A percentile compares a stretch with the other conserved stretches of the same genome.
Evolutionary conservation across 495 filamentous ascomycete genomes (phyloP).

Genomic region (Pseudevernia furfuracea): DNA sequence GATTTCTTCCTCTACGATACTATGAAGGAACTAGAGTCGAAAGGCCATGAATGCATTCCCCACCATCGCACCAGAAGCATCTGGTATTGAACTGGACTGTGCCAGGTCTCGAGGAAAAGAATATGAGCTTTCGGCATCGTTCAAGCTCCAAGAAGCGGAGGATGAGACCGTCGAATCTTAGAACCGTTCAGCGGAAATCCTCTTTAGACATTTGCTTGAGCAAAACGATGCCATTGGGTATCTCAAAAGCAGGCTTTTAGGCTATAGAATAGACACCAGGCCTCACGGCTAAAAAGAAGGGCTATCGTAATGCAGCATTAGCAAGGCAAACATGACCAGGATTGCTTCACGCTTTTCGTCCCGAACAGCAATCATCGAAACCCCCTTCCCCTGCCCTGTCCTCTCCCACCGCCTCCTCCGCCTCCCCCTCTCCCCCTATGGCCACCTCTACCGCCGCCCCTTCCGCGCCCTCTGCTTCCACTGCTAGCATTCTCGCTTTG

Average conservation of each 20-base stretch:
- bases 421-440: constrained; percentile 29
- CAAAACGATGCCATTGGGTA: neutral
- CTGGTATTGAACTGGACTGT: constrained; percentile 62
- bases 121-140: neutral
- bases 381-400: constrained; percentile 17
- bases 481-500: constrained; percentile 30
- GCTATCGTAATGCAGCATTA: neutral
- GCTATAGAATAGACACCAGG: neutral
- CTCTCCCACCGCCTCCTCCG: constrained; percentile 32
- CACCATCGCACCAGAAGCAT: constrained; percentile 92
- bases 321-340: neutral
- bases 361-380: neutral
- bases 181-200: neutral
- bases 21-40: constrained; percentile 69
- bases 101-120: neutral
- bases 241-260: neutral
- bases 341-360: neutral
- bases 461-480: constrained; percentile 27
- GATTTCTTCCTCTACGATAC: constrained; percentile 96
- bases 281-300: neutral
- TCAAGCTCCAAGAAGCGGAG: neutral
- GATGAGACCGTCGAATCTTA: neutral
- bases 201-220: neutral
- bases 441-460: constrained; percentile 25
- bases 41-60: constrained; percentile 56